Conservation (phyloP, 345 rosid genomes). For the Pistacia integerrima region DNA sequence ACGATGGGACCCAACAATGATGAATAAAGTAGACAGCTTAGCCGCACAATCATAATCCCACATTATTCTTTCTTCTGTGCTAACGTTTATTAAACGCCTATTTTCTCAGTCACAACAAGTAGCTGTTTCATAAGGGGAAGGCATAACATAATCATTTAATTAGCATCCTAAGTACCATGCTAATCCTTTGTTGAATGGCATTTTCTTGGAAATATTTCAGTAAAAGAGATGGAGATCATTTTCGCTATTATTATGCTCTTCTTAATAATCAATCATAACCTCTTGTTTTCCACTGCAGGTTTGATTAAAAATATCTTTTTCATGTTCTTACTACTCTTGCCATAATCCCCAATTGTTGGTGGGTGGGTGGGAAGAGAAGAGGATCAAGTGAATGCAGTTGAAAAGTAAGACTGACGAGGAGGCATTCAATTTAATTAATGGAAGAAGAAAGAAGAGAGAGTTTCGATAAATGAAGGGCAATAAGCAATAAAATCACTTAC, state of each 20-base stretch:
- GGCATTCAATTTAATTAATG: neutral
- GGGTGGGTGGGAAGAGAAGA: no score
- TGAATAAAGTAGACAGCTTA: slow-evolving; percentile 38
- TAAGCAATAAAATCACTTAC: neutral
- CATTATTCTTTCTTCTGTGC: slow-evolving; percentile 28
- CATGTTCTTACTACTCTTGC: no score
- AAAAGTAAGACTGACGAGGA: neutral
- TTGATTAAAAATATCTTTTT: no score
- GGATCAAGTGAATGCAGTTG: neutral
- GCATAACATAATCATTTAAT: slow-evolving; percentile 17
- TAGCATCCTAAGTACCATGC: slow-evolving; percentile 21
- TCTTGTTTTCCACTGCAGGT: no score
- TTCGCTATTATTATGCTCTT: no score
- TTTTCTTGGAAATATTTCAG: neutral
- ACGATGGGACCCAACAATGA: slow-evolving; percentile 32
- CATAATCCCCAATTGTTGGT: no score
- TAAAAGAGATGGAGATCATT: no score
- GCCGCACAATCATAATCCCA: slow-evolving; percentile 42
- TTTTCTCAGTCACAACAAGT: neutral
- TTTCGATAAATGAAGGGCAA: no score
- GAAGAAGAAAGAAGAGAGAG: no score
- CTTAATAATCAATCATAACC: no score
- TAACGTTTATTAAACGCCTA: slow-evolving; percentile 25
- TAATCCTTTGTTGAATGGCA: neutral
- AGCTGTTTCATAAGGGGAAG: slow-evolving; percentile 9